Evolutionary conservation across 148 eudicot species (phyloP), one percentile per base, ranked within the genome.

Genomic region (Oxyria digyna): DNA sequence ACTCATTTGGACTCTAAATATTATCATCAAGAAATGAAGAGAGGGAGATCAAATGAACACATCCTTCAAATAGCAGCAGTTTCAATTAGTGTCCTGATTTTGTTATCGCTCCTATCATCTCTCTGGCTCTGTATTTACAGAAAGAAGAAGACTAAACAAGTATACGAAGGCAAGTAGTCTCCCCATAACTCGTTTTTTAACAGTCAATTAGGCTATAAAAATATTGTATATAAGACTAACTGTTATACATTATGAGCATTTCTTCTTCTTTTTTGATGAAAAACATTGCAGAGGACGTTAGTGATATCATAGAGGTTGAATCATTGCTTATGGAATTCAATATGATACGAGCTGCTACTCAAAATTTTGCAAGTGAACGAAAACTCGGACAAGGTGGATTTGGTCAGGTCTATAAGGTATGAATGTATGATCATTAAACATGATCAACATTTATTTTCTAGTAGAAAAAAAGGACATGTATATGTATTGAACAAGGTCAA

Each of bases 1-100:
- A 24, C 31, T 54, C 15, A 24, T 26, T 26, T 23, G 31, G 27
- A 18, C 57, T 26, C 12, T n/a, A n/a, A n/a, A n/a, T 52, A 24
- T 54, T 24, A 26, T 24, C 15, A 24, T 82, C 79, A n/a, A 80
- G 82, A 14, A 82, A 82, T 79, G 57, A 83, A 69, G 81, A 42
- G 12, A 21, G 12, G 6, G 15, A 23, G 62, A 24, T 11, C 62
- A 24, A 54, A 0, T 8, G 1, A 20, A 23, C 29, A 24, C 3
- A 24, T 54, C 4, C 32, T 26, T 54, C 5, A 23, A 23, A 23
- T 24, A 54, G 31, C 24, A 54, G 31, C 31, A 3, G 15, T 54
- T 54, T 24, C 31, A 54, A 24, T 8, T 54, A 24, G 62, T 24
- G 4, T 24, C 31, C 15, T 54, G 32, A 54, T 54, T 23, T 24